These are phyloP conservation scores for Pleurostoma richardsiae DNA, from an alignment of 2,329 filamentous ascomycete genomes.

Conservation along the genomic window DNA sequence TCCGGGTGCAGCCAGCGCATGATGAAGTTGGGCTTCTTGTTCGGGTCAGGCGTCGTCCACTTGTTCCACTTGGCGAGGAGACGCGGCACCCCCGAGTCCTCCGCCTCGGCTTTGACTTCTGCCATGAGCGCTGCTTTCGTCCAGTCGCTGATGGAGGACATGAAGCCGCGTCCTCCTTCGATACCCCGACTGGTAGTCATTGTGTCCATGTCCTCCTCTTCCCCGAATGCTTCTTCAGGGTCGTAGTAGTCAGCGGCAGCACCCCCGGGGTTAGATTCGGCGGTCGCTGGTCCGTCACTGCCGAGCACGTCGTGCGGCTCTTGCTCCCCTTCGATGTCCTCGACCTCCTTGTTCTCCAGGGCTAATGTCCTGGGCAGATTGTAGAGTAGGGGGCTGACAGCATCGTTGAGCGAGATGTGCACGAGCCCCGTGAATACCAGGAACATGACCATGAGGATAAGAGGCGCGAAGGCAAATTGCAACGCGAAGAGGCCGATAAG, in stretches of 20 bases:
- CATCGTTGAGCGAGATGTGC: slow-evolving; percentile 65
- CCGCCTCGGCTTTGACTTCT: slow-evolving; percentile 10
- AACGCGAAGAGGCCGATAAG: slow-evolving; percentile 78
- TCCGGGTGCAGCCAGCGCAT: slow-evolving; percentile 52
- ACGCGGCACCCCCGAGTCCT: slow-evolving; percentile 10
- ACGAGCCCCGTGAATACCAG: slow-evolving; percentile 72
- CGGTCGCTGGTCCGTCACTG: slow-evolving; percentile 2
- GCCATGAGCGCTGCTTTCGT: slow-evolving; percentile 12
- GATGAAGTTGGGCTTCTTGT: slow-evolving; percentile 41
- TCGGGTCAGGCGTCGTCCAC: slow-evolving; percentile 20
- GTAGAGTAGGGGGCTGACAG: slow-evolving; percentile 66
- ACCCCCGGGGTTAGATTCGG: slow-evolving; percentile 8
- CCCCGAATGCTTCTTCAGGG: slow-evolving; percentile 16
- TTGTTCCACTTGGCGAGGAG: slow-evolving; percentile 15
- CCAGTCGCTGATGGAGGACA: slow-evolving; percentile 15
- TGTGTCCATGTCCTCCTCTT: slow-evolving; percentile 34
- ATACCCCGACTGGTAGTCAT: slow-evolving; percentile 20
- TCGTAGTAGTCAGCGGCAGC: slow-evolving; percentile 24
- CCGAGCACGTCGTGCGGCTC: background rate
- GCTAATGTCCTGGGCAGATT: slow-evolving; percentile 66
- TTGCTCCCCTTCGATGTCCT: slow-evolving; percentile 15
- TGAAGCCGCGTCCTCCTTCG: slow-evolving; percentile 19
- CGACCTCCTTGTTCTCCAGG: slow-evolving; percentile 19
- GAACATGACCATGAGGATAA: slow-evolving; percentile 71
- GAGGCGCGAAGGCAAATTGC: slow-evolving; percentile 57